Evolutionary conservation across 257 asterid genomes (phyloP), one percentile per base, ranked within the genome.

Genomic region (Solanum microdontum): DNA sequence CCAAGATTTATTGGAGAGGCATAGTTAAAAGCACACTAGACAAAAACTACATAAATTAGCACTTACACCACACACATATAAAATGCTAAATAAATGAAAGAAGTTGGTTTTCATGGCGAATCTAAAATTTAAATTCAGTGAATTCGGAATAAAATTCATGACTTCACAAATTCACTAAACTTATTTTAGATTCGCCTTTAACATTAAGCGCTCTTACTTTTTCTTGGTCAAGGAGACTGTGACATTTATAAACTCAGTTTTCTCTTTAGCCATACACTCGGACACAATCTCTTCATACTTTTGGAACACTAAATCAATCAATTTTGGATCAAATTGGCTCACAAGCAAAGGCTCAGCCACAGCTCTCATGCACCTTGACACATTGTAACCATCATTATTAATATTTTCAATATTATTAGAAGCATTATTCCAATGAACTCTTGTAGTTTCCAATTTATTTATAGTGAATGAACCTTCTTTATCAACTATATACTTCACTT

Each of bases 271-370:
- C 91, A 88, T 88, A 32, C 84, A n/a, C n/a, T 88, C 36, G n/a
- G 75, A 60, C 1, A 91, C 13, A 19, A 89, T 87, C 8, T 84
- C 48, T 87, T 28, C 77, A 39, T 93, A 94, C 58, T 73, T 93
- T 0, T 32, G 14, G 51, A 95, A 95, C 11, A 93, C 21, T 7
- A 60, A 66, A 30, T 94, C 98, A 1, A 95, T 91, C 43, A 92
- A 43, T 3, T 62, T 55, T 12, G 87, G 89, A 5, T 93, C 94
- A 48, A 95, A 94, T 85, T 94, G 98, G n/a, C 87, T 87, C 26
- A 90, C 88, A 73, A 94, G 73, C 89, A 95, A 40, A 4, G 98
- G 93, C 83, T 95, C 98, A 3, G 92, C 92, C 86, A 94, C 95
- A 2, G 97, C 92, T 87, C 98, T 91, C 91, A 95, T 91, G 90